phyloP scores from a whole-genome alignment of 108 stramenopile species.

The Nitzschia sp. region DNA sequence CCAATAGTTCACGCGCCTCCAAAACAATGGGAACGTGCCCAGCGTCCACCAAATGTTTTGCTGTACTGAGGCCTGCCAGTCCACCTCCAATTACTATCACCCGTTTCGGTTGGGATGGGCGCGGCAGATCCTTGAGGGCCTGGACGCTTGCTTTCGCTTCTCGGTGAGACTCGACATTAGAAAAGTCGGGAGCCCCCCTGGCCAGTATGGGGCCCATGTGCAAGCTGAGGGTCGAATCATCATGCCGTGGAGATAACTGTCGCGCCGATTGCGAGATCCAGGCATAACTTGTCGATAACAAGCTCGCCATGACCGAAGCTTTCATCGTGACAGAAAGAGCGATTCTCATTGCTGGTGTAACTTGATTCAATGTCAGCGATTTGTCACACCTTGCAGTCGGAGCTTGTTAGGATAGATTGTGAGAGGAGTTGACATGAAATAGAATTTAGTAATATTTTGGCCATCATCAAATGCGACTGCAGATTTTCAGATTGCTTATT shows the following conservation, averaged over 20 bases:
- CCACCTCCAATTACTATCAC: constrained; percentile 92
- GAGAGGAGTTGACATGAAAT: too few species aligned
- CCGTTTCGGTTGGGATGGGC: constrained; percentile 36
- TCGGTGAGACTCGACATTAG: constrained; percentile 8
- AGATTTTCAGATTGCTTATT: too few species aligned
- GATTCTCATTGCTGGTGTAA: background rate
- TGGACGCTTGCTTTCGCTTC: constrained; percentile 14
- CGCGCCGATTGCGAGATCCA: background rate
- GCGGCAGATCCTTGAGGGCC: constrained; percentile 4
- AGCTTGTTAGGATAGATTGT: too few species aligned
- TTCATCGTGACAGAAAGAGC: background rate
- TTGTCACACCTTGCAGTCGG: too few species aligned
- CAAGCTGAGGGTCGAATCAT: background rate
- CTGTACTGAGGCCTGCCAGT: constrained; percentile 81
- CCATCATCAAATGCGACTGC: too few species aligned
- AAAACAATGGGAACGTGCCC: constrained; percentile 83
- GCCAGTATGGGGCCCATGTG: background rate
- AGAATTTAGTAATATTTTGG: too few species aligned
- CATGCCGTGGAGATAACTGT: background rate
- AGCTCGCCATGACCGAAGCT: background rate
- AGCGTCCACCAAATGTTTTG: constrained; percentile 89
- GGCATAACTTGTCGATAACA: background rate
- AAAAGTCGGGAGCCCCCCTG: constrained; percentile 6
- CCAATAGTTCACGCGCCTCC: constrained; percentile 79
- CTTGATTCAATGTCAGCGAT: too few species aligned